phyloP scores from a whole-genome alignment of 768 basidiomycete species.

The Hortiboletus flavorubellus region DNA sequence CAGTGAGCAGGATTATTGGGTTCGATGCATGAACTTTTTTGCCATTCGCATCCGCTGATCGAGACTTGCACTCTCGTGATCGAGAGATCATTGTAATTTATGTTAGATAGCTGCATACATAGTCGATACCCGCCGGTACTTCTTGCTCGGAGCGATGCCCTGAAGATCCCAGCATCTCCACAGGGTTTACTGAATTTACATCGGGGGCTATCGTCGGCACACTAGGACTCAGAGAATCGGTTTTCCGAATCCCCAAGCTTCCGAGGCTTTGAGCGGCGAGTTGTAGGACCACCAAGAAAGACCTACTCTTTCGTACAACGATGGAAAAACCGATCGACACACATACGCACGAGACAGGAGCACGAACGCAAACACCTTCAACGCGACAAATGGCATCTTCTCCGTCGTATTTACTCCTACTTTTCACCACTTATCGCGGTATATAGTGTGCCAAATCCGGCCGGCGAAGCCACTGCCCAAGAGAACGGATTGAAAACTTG shows the following conservation, averaged over 20 bases:
- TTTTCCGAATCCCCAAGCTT: background rate
- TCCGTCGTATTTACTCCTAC: background rate
- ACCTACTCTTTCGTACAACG: conserved; percentile 3
- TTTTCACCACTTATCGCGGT: too few relatives aligned
- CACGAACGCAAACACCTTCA: conserved; percentile 2
- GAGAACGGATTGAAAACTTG: too few relatives aligned
- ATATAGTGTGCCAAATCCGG: too few relatives aligned
- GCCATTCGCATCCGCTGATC: background rate
- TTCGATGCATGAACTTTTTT: conserved; percentile 36
- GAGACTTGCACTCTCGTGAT: background rate
- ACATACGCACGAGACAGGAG: conserved; percentile 6
- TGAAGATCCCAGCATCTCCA: background rate
- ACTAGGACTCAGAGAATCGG: background rate
- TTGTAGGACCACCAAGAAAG: background rate
- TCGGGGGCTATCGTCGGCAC: background rate
- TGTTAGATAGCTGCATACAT: conserved; percentile 10
- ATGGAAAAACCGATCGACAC: conserved; percentile 4
- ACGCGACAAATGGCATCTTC: background rate
- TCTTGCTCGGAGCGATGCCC: background rate
- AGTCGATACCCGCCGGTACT: conserved; percentile 1
- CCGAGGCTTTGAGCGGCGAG: background rate
- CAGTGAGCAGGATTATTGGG: conserved; percentile 57
- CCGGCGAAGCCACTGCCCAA: too few relatives aligned
- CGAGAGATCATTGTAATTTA: conserved; percentile 20
- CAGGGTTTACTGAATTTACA: background rate